Base-by-base conservation (phyloP, 768 basidiomycete species). In the Coprinellus micaceus region DNA sequence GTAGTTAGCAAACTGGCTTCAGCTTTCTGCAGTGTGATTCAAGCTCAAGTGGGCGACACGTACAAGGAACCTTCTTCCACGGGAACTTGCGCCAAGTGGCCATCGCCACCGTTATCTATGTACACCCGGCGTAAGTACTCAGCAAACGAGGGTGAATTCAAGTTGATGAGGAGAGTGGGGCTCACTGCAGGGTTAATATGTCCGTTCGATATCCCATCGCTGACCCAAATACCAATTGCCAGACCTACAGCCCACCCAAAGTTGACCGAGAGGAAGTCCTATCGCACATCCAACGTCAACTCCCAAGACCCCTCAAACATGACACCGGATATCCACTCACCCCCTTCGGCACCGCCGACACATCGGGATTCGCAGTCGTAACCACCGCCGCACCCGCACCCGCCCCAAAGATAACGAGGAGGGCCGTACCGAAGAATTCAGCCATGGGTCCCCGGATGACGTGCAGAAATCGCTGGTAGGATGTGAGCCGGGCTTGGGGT, bases 141-240 rank as follows among this genome's bases (percentile, higher is more conserved):
- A 54, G 56, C 7, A 58, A 55, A 19, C 29, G n/a, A 9, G 36
- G 36, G 40, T 43, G n/a, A 7, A 7, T 9, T 43, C 33, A 6
- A 33, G 40, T 7, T 15, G 41, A 47, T 29, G 46, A 30, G 19
- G 19, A 46, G 33, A 33, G 48, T 24, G 30, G 45, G 43, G 39
- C 77, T n/a, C 67, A 84, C 86, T 26, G 85, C 84, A 37, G 87
- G 87, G 64, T 89, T 89, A 58, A 89, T 80, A 63, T 91, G 88
- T 26, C 86, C 88, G 4, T 86, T 87, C 45, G 88, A 88, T 54
- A 88, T 78, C 45, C 84, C 83, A 50, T 77, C 78, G 22, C 78
- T 78, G 2, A 83, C 76, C 85, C 85, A 89, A 7, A 85, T 85
- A 29, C 85, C 88, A 66, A 89, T 71, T 10, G 83, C 81, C 3